A percentile compares a stretch with the other conserved stretches of the same genome.
Evolutionary conservation across 257 asterid genomes (phyloP).

Genomic region (Salvia rosmarinus): DNA sequence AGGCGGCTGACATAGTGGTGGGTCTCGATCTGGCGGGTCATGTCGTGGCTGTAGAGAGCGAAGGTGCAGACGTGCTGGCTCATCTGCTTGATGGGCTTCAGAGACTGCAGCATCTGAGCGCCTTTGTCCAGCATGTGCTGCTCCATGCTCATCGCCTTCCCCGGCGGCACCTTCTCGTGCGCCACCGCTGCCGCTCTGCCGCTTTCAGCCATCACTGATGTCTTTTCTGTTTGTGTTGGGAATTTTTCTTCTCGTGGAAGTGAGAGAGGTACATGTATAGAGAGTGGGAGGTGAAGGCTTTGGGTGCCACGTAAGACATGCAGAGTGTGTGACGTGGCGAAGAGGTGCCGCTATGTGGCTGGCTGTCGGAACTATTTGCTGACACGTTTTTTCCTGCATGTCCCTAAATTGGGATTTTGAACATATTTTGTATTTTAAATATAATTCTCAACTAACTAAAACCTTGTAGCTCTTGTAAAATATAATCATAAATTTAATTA

Average conservation of each 20-base stretch:
- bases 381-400: constrained; percentile 49
- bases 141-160: constrained; percentile 56
- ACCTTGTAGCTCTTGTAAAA: neutral
- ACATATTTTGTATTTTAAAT: too few relatives aligned
- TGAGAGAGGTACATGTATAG: neutral
- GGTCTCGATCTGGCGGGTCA: constrained; percentile 85
- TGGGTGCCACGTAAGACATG: constrained; percentile 35
- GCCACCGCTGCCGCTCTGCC: constrained; percentile 39
- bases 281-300: neutral
- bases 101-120: constrained; percentile 65
- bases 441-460: neutral
- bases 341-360: constrained; percentile 32
- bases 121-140: constrained; percentile 70
- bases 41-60: constrained; percentile 75
- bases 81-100: constrained; percentile 72
- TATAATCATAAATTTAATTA: too few relatives aligned
- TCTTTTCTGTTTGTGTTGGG: neutral
- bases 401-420: too few relatives aligned
- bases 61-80: constrained; percentile 82
- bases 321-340: constrained; percentile 32
- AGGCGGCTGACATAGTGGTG: constrained; percentile 67
- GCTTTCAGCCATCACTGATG: constrained; percentile 39
- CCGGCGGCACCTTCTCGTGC: constrained; percentile 56
- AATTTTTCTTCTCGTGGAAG: neutral
- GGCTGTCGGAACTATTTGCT: neutral